These are phyloP conservation scores for Pythium phragmiticola DNA, from an alignment of 352 stramenopile species.

Conservation along the genomic window DNA sequence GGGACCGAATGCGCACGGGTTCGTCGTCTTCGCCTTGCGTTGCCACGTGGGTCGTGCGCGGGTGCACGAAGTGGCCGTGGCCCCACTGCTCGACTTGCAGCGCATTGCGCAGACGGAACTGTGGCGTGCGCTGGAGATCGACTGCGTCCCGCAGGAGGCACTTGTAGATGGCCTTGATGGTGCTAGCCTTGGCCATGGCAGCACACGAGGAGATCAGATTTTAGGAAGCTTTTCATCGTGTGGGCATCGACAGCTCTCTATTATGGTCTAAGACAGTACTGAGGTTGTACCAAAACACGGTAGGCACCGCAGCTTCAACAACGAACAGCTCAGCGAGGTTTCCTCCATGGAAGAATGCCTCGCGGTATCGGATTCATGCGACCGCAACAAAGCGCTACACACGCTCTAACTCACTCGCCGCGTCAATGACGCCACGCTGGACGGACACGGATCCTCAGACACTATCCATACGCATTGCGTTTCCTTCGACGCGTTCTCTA, in stretches of 20 bases:
- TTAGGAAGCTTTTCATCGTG: background rate
- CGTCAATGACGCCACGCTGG: background rate
- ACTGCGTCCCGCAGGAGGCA: constrained; percentile 61
- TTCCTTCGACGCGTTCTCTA: no score
- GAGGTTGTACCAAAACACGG: background rate
- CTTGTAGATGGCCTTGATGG: constrained; percentile 59
- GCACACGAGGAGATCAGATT: background rate
- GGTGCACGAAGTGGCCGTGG: constrained; percentile 42
- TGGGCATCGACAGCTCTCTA: background rate
- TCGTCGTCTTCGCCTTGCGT: constrained; percentile 5
- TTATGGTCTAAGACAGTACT: constrained; percentile 2
- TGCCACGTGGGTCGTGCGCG: background rate
- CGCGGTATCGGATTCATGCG: background rate
- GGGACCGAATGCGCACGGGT: constrained; percentile 33
- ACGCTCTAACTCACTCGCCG: background rate
- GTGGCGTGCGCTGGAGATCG: constrained; percentile 51
- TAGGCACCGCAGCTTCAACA: background rate
- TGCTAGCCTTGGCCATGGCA: constrained; percentile 40
- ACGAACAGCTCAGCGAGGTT: background rate
- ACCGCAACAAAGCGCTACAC: background rate
- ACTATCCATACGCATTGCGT: no score
- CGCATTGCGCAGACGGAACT: constrained; percentile 61
- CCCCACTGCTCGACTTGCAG: constrained; percentile 67
- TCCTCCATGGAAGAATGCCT: constrained; percentile 4
- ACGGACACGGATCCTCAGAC: no score